Conservation (phyloP, 2,329 filamentous ascomycete genomes). For the Xylariaceae sp. region DNA sequence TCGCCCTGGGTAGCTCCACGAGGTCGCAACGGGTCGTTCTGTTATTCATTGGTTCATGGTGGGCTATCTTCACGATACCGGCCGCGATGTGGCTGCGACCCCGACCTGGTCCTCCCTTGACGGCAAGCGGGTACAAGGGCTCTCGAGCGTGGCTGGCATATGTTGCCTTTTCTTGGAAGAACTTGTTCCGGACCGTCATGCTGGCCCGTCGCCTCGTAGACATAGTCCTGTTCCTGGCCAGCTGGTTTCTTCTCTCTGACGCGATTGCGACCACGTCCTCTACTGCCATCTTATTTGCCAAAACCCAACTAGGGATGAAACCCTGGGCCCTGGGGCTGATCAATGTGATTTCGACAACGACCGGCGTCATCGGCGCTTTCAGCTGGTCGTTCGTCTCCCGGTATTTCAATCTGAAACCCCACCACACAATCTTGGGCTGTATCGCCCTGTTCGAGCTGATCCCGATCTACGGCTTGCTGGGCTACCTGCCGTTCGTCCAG, state of each 20-base stretch:
- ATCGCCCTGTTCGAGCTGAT: constrained; percentile 89
- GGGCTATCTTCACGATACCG: constrained; percentile 86
- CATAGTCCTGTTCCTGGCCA: constrained; percentile 71
- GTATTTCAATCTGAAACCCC: constrained; percentile 62
- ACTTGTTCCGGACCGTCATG: constrained; percentile 72
- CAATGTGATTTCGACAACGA: constrained; percentile 82
- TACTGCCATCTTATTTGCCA: constrained; percentile 92
- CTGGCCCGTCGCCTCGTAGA: constrained; percentile 69
- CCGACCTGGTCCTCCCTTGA: constrained; percentile 78
- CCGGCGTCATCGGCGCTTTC: constrained; percentile 82
- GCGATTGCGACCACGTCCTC: constrained; percentile 91
- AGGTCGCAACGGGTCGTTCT: constrained; percentile 84
- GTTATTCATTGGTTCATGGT: constrained; percentile 85
- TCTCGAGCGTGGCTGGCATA: constrained; percentile 59
- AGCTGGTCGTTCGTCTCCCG: constrained; percentile 78
- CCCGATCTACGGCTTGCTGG: constrained; percentile 82
- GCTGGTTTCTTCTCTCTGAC: constrained; percentile 93
- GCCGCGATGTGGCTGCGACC: constrained; percentile 82
- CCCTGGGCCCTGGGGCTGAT: constrained; percentile 85
- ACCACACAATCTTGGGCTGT: constrained; percentile 88
- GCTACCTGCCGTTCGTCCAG: constrained; percentile 76
- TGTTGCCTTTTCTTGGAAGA: constrained; percentile 78
- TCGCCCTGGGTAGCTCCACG: constrained; percentile 67
- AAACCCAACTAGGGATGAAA: constrained; percentile 86
- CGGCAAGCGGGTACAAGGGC: constrained; percentile 36